Evolutionary conservation across 495 filamentous ascomycete species (phyloP), one percentile per base, ranked within the genome.

Genomic region (Tuber brumale): DNA sequence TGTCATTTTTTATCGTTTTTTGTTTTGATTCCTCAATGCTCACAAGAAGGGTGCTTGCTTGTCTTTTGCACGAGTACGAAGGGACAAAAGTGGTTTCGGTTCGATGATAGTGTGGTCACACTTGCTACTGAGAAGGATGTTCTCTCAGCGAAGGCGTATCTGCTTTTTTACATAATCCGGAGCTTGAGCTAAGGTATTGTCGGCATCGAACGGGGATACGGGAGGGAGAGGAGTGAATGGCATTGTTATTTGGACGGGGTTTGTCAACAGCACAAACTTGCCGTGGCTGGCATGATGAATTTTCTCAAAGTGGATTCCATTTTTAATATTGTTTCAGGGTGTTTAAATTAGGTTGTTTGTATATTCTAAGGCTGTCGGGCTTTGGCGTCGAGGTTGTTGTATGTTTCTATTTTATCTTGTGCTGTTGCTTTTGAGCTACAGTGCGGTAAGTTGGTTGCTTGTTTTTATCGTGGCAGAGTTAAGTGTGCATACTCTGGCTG

Each of bases 71-170:
- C 35, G 66, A 75, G 74, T 48, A 61, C 74, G 9, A 45, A 69
- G 72, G 23, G 46, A 45, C 69, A 79, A 31, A 75, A 95, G 89
- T 97, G 94, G 94, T 94, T 94, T 82, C 87, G 89, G 43, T 97
- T 97, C 86, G 94, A 97, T 79, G 94, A 97, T 83, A 93, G 93
- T 82, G 92, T 92, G 82, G 94, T 97, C 69, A 93, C 93, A 70
- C 79, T 92, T 71, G 93, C 92, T 35, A 87, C 86, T 27, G 92
- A 94, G 79, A 88, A 89, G 10, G 91, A 97, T 72, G 94, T 97
- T 12, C 87, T 97, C 39, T 88, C 87, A 41, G 92, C 91, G 61
- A 87, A 94, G 80, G 94, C 94, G 18, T 97, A 97, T 83, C 85
- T 97, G 61, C 84, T 97, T 57, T 95, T 97, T 83, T 97, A 97